phyloP scores from a whole-genome alignment of 2,329 filamentous ascomycete genomes.

The Ophiostoma sp. region DNA sequence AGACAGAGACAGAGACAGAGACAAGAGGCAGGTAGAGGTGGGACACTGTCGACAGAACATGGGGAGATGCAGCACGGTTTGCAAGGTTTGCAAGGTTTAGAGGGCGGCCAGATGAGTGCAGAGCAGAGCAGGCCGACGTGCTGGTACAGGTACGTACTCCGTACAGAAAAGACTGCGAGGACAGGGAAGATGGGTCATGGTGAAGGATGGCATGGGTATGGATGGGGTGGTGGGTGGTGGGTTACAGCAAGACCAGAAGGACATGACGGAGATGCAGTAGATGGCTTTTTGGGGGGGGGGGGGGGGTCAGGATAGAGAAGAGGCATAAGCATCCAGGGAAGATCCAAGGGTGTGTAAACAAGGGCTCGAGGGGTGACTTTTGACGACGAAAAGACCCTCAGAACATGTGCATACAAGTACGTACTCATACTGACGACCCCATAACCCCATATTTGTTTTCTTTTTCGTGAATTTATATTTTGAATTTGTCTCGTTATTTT shows the following conservation, averaged over 20 bases:
- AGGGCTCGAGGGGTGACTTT: not conserved
- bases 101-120: not conserved
- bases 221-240: slow-evolving; percentile 3
- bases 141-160: no score
- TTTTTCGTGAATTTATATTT: no score
- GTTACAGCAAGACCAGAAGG: slow-evolving; percentile 4
- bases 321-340: no score
- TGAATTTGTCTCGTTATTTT: no score
- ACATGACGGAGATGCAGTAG: slow-evolving; percentile 8
- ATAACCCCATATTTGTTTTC: no score
- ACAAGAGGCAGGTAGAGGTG: not conserved
- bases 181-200: slow-evolving; percentile 12
- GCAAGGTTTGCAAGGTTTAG: not conserved
- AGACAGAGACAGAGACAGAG: not conserved
- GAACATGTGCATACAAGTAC: not conserved
- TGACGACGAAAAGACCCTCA: not conserved
- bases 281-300: not conserved
- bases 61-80: slow-evolving; percentile 3
- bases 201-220: not conserved
- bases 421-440: no score
- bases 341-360: slow-evolving; percentile 2
- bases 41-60: not conserved
- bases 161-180: not conserved
- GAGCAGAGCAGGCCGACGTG: not conserved
- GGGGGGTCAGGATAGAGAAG: not conserved